phyloP scores from a whole-genome alignment of 495 filamentous ascomycete species.

The Penicillium nucicola region DNA sequence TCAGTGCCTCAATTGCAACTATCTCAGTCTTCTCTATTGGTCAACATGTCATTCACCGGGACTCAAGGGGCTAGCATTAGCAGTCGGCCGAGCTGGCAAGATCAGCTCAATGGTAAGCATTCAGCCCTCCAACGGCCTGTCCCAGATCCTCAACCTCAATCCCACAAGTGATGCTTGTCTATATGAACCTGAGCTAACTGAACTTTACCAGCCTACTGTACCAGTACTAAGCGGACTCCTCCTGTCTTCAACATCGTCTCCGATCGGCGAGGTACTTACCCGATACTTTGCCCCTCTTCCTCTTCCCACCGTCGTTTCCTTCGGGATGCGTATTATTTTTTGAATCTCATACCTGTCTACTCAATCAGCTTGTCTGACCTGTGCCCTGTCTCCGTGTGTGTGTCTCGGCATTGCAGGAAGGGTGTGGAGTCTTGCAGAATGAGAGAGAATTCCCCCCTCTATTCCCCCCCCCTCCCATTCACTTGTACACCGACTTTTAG shows the following conservation, averaged over 20 bases:
- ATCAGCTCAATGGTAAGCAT: slow-evolving; percentile 49
- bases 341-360: not conserved
- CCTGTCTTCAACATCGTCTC: slow-evolving; percentile 72
- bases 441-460: slow-evolving; percentile 4
- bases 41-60: slow-evolving; percentile 28
- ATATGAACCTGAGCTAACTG: slow-evolving; percentile 19
- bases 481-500: slow-evolving; percentile 41
- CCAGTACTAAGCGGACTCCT: slow-evolving; percentile 45
- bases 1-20: slow-evolving; percentile 11
- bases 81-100: slow-evolving; percentile 43
- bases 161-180: not conserved
- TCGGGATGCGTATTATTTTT: not conserved
- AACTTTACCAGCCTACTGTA: slow-evolving; percentile 56
- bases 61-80: slow-evolving; percentile 17
- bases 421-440: slow-evolving; percentile 28
- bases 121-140: slow-evolving; percentile 17
- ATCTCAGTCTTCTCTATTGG: not conserved
- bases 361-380: not conserved
- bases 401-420: slow-evolving; percentile 24
- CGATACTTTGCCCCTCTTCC: slow-evolving; percentile 1
- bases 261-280: slow-evolving; percentile 68
- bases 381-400: slow-evolving; percentile 2
- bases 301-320: slow-evolving; percentile 1
- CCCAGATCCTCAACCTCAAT: not conserved
- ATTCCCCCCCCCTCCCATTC: slow-evolving; percentile 2